A percentile compares a stretch with the other conserved stretches of the same genome.
phyloP scores from a whole-genome alignment of 1,284 basidiomycete species.

The Ganoderma meredithae region DNA sequence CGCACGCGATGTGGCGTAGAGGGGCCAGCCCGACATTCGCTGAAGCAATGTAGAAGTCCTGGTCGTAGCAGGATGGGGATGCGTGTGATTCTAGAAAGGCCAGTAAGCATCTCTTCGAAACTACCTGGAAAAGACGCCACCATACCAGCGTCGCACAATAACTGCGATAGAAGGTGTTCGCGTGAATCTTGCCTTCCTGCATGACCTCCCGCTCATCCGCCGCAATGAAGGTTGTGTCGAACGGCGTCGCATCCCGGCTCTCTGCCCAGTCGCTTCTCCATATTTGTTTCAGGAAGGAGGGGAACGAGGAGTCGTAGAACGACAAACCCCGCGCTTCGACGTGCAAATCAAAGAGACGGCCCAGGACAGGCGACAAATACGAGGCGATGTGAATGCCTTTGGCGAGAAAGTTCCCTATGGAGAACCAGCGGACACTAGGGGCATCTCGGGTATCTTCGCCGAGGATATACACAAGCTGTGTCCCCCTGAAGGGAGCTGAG shows the following conservation, averaged over 20 bases:
- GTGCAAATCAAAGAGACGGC: constrained; percentile 50
- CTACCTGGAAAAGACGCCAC: background rate
- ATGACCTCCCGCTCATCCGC: constrained; percentile 51
- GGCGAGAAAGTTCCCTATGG: constrained; percentile 49
- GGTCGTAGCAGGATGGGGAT: background rate
- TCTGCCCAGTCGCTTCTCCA: constrained; percentile 59
- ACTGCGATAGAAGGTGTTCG: constrained; percentile 53
- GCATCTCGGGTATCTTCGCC: constrained; percentile 53
- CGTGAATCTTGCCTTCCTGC: constrained; percentile 47
- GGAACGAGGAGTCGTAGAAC: constrained; percentile 46
- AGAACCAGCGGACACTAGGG: constrained; percentile 50
- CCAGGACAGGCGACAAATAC: constrained; percentile 52
- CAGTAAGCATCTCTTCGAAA: background rate
- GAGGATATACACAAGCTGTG: constrained; percentile 54
- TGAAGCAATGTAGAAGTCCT: constrained; percentile 13
- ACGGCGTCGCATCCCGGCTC: constrained; percentile 54
- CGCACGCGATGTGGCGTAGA: constrained; percentile 38
- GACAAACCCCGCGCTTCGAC: constrained; percentile 52
- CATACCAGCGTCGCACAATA: constrained; percentile 50
- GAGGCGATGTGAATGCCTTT: constrained; percentile 51
- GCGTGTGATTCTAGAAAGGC: constrained; percentile 5
- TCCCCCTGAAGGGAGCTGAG: constrained; percentile 57
- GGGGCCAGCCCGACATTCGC: constrained; percentile 27
- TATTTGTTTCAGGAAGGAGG: constrained; percentile 46
- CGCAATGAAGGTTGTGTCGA: constrained; percentile 56